phyloP scores from a whole-genome alignment of 2,329 filamentous ascomycete genomes.

The Sporothrix schenckii region DNA sequence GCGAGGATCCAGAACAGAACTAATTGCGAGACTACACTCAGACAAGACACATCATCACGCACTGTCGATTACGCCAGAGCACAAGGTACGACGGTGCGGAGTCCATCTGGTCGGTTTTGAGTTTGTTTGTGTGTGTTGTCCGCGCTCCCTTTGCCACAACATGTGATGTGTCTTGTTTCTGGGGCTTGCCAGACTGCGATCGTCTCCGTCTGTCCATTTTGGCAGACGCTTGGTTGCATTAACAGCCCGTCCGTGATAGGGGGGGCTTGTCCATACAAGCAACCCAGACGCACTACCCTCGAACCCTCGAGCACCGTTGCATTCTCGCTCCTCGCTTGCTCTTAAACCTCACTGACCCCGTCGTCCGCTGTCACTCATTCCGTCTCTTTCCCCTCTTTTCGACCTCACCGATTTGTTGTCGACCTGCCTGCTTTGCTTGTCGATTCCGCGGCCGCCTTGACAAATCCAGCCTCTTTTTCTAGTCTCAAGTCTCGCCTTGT shows the following conservation, averaged over 20 bases:
- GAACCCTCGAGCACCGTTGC: conserved; percentile 20
- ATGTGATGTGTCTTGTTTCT: conserved; percentile 27
- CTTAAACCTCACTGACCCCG: conserved; percentile 26
- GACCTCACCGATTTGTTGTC: background rate
- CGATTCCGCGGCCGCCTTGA: background rate
- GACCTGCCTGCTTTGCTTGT: background rate
- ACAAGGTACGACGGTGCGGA: background rate
- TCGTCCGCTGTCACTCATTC: background rate
- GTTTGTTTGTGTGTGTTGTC: background rate
- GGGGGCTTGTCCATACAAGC: background rate
- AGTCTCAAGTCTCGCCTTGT: background rate
- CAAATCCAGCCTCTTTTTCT: background rate
- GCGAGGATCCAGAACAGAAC: conserved; percentile 15
- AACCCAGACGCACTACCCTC: conserved; percentile 17
- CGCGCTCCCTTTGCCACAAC: background rate
- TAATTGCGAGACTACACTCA: conserved; percentile 14
- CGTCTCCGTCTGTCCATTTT: conserved; percentile 6
- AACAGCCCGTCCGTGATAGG: conserved; percentile 21
- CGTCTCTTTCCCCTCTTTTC: background rate
- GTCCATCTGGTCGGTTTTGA: background rate
- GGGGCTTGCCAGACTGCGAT: background rate
- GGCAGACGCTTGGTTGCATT: conserved; percentile 28
- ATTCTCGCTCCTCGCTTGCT: conserved; percentile 20
- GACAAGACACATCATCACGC: background rate
- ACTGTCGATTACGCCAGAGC: conserved; percentile 26